Conservation (phyloP, 257 asterid species). For the Solanum etuberosum region DNA sequence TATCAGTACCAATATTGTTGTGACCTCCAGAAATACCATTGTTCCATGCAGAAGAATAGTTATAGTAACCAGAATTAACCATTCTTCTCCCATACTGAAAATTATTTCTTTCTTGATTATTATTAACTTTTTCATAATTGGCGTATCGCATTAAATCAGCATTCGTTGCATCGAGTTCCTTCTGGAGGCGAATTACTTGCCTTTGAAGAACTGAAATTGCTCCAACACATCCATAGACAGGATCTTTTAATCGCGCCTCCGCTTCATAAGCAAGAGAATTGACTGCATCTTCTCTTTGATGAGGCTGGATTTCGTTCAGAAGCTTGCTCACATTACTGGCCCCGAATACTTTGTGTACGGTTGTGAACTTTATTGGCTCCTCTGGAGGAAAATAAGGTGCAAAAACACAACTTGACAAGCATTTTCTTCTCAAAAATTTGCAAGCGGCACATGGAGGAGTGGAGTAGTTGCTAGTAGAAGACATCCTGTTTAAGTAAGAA, state of each 20-base stretch:
- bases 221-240: constrained; percentile 21
- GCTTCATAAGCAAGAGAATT: constrained; percentile 19
- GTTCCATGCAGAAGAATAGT: neutral
- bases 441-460: constrained; percentile 21
- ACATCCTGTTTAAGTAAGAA: neutral
- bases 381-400: constrained; percentile 21
- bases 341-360: constrained; percentile 21
- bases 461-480: neutral
- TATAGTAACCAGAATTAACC: neutral
- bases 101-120: neutral
- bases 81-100: neutral
- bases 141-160: constrained; percentile 17
- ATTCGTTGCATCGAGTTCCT: constrained; percentile 13
- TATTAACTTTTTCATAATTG: neutral
- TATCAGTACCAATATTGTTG: neutral
- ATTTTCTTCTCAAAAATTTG: constrained; percentile 19
- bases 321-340: constrained; percentile 19
- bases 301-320: constrained; percentile 12
- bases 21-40: neutral
- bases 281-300: constrained; percentile 15
- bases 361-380: constrained; percentile 16
- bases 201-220: constrained; percentile 20
- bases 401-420: constrained; percentile 14
- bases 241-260: constrained; percentile 12
- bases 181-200: constrained; percentile 13